A percentile compares a stretch with the other conserved stretches of the same genome.
Conservation (phyloP, 2,329 filamentous ascomycete species). For the Paracamarosporium sp. region DNA sequence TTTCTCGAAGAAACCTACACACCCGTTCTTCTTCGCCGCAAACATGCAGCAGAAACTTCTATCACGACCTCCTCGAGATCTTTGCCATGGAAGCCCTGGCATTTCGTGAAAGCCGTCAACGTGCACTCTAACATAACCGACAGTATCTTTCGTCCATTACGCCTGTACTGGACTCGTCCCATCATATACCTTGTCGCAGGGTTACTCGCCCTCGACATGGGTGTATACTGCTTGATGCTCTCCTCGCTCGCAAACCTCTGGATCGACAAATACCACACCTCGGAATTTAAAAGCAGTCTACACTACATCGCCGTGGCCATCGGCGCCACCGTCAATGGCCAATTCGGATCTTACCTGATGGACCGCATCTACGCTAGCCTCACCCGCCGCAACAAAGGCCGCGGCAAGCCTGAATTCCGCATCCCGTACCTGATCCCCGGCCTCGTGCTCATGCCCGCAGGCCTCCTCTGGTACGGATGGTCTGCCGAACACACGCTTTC, state of each 20-base stretch:
- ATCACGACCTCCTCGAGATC: no score
- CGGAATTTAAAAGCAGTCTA: conserved; percentile 12
- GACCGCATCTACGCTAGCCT: conserved; percentile 50
- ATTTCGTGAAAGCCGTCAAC: conserved; percentile 65
- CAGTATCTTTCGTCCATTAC: conserved; percentile 57
- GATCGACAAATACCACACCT: conserved; percentile 25
- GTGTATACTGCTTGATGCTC: conserved; percentile 35
- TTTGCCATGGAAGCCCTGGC: conserved; percentile 45
- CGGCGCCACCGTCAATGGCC: conserved; percentile 59
- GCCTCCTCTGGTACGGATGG: conserved; percentile 58
- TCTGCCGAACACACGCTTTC: conserved; percentile 57
- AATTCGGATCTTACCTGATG: conserved; percentile 50
- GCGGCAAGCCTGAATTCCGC: conserved; percentile 25
- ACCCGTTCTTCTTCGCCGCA: conserved; percentile 51
- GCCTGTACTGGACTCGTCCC: conserved; percentile 60
- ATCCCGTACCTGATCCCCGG: conserved; percentile 27
- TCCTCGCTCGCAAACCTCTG: conserved; percentile 30
- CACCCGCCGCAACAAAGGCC: conserved; percentile 5
- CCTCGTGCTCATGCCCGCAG: conserved; percentile 35
- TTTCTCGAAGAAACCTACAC: conserved; percentile 54
- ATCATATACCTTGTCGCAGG: conserved; percentile 54
- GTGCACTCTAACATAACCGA: conserved; percentile 25
- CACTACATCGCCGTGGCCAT: conserved; percentile 60
- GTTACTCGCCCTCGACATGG: conserved; percentile 51
- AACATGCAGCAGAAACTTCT: conserved; percentile 23